Evolutionary conservation across 129 eudicot genomes (phyloP), one percentile per base, ranked within the genome.

Genomic region (Saussurea involucrata): DNA sequence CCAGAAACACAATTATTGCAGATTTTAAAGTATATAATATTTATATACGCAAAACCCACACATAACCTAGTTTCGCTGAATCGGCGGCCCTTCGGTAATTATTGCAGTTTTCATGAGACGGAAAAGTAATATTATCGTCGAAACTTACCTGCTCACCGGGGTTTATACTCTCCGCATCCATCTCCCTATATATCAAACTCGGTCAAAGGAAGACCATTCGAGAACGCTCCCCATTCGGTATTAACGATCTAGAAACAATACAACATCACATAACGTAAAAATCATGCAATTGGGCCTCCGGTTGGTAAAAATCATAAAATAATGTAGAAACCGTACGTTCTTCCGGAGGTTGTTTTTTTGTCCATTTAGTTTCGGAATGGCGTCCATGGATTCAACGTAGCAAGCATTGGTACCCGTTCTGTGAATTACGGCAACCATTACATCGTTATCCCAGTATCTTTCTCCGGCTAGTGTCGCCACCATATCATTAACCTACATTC

Each of bases 381-480:
- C 89, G 22, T 90, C 83, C 2, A 86, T 76, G 13, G 86, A 73
- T 79, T 93, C 98, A 8, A 90, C 88, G 17, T 90, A 93, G 84
- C 95, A 87, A 42, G 98, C 98, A 76, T 93, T 93, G 64, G 98
- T 93, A 74, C 98, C 98, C 0, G 95, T 90, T 27, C 98, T 95
- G 7, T 90, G 80, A 79, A 93, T 88, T 44, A 93, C 98, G 1
- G 97, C 97, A 71, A 88, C 95, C 92, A 87, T 84, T 73, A 88
- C 95, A 80, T 93, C 97, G 13, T 90, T 68, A 66, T 93, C 92
- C 92, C 88, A 87, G 71, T 90, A 93, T 84, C 90, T 88, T 44
- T 89, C 95, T 66, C 97, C 97, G 4, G 95, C 95, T 72, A 90
- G 81, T 33, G 98, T 90, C 2, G 29, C 29, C 29, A 27, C 29